Evolutionary conservation across 2,329 filamentous ascomycete species (phyloP), one percentile per base, ranked within the genome.

Genomic region (Apiospora rasikravindrae): DNA sequence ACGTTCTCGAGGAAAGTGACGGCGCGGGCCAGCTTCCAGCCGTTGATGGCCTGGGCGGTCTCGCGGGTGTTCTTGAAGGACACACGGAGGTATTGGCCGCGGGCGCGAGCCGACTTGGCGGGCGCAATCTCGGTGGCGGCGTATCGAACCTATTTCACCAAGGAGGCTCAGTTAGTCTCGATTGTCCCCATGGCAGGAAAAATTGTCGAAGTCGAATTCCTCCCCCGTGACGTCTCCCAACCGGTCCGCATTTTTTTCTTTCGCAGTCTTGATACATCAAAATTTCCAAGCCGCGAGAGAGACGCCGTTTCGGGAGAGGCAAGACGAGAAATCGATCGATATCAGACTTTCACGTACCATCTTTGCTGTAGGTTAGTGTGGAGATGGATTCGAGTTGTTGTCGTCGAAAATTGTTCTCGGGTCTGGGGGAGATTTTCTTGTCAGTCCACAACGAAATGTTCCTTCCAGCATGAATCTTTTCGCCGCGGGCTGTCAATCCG

Each of bases 41-140:
- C 96, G 88, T 96, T 98, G 92, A 99, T 98, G 83, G 95, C 95
- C 90, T 98, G 96, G 78, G 97, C 96, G 80, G 96, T 98, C 91
- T 99, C 97, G 84, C 96, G 95, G 85, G 96, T 99, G 93, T 99
- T 99, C 93, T 99, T 99, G 94, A 98, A 99, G 81, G 94, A 97
- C 82, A 98, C 96, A 85, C 96, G 95, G 82, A 99, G 94, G 91
- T 98, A 99, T 86, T 95, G 95, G 87, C 97, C 96, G 88, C 96
- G 95, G 84, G 96, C 93, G 89, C 96, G 94, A 87, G 96, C 96
- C 88, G 94, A 97, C 91, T 98, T 98, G 81, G 92, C 90, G 86
- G 92, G 88, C 82, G 93, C 89, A 85, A 97, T 96, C 85, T 95
- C 90, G 84, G 92, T 94, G 85, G 93, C 93, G 87, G 94, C 94